These are phyloP conservation scores for Pseudogymnoascus sp. DNA, from an alignment of 2,329 filamentous ascomycete species.

Conservation along the genomic window DNA sequence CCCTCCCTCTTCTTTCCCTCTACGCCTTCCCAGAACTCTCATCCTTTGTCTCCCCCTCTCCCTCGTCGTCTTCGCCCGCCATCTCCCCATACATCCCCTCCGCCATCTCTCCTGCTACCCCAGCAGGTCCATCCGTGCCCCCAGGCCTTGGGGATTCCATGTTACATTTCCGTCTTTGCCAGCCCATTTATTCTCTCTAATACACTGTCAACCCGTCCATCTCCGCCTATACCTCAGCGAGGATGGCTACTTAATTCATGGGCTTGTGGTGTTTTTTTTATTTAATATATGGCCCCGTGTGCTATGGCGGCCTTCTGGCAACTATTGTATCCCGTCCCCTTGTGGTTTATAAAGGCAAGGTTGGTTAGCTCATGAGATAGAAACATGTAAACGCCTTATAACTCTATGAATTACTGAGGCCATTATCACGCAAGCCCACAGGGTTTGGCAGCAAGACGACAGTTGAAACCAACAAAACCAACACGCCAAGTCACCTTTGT, in stretches of 20 bases:
- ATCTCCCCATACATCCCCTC: constrained; percentile 33
- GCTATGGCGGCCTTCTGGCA: not conserved
- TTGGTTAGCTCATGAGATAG: not conserved
- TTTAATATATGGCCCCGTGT: no score
- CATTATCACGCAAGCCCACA: not conserved
- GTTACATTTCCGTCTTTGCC: not conserved
- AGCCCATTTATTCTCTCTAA: not conserved
- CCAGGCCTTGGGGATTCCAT: not conserved
- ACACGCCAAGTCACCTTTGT: not conserved
- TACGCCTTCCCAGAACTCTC: not conserved
- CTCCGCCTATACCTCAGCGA: not conserved
- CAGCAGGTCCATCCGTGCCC: constrained; percentile 25
- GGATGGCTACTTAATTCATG: not conserved
- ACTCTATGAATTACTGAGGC: not conserved
- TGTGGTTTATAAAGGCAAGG: not conserved
- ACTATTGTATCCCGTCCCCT: not conserved
- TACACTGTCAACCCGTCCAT: not conserved
- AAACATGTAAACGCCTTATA: not conserved
- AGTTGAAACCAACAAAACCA: not conserved
- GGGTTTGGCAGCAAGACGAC: not conserved
- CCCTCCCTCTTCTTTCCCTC: no score
- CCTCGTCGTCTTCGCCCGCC: constrained; percentile 11
- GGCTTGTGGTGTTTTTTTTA: not conserved
- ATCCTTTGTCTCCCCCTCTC: not conserved
- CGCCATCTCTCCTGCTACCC: constrained; percentile 39